Evolutionary conservation across 2,329 filamentous ascomycete genomes (phyloP).

Genomic region (Volutella citrinella): DNA sequence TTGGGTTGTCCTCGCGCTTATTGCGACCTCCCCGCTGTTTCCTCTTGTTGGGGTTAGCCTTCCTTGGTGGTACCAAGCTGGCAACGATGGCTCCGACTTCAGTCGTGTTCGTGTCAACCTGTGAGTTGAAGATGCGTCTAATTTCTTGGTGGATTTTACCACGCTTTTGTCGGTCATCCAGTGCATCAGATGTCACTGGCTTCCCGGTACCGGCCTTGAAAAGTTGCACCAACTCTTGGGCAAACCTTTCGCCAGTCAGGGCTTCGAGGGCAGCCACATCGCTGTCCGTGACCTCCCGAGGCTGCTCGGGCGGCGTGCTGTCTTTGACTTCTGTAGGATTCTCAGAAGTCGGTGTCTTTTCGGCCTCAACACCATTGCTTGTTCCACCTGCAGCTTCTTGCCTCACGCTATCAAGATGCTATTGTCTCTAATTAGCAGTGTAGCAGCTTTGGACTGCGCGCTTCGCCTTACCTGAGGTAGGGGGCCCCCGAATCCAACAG

Average conservation of each 20-base stretch:
- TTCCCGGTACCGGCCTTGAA: conserved; percentile 36
- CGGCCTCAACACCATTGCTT: too few species aligned
- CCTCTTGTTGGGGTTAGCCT: conserved; percentile 27
- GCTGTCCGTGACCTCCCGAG: conserved; percentile 28
- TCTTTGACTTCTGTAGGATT: conserved; percentile 17
- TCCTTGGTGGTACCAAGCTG: conserved; percentile 53
- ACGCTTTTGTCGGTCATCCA: conserved; percentile 44
- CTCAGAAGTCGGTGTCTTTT: conserved; percentile 14
- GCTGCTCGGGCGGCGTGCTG: conserved; percentile 17
- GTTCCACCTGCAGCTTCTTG: too few species aligned
- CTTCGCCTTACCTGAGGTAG: too few species aligned
- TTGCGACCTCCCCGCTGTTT: conserved; percentile 21
- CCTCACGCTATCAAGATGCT: too few species aligned
- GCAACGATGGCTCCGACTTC: conserved; percentile 61
- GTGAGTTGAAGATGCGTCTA: conserved; percentile 75
- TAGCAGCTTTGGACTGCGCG: too few species aligned
- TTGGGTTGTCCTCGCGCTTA: conserved; percentile 30
- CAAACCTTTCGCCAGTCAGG: conserved; percentile 38
- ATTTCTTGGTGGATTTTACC: conserved; percentile 57
- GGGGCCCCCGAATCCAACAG: conserved; percentile 33
- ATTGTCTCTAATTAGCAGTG: too few species aligned
- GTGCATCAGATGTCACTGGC: conserved; percentile 36
- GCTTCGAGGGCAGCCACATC: conserved; percentile 34
- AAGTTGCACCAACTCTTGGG: conserved; percentile 39
- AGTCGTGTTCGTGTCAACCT: conserved; percentile 71